Conservation (phyloP, 441 rosid species). For the Eruca vesicaria region DNA sequence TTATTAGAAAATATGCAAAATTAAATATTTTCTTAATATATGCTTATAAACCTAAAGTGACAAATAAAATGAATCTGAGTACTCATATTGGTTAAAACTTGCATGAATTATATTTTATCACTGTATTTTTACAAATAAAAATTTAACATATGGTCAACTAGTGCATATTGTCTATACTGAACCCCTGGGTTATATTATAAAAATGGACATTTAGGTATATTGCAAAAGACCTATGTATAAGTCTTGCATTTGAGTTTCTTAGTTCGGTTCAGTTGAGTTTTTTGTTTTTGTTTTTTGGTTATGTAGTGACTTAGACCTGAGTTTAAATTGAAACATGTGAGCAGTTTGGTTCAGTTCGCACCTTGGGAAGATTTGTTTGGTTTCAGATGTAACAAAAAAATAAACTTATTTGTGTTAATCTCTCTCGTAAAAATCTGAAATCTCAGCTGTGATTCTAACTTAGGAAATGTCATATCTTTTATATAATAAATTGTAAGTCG, state of each 20-base stretch:
- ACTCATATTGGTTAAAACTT: no score
- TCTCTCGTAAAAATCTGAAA: background rate
- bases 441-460: background rate
- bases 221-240: background rate
- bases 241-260: background rate
- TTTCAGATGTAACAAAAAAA: background rate
- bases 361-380: background rate
- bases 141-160: background rate
- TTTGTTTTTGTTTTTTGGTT: background rate
- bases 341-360: background rate
- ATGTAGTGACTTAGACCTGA: background rate
- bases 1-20: no score
- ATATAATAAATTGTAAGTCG: no score
- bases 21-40: no score
- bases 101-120: no score
- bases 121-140: background rate
- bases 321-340: background rate
- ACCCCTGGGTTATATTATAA: background rate
- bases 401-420: background rate
- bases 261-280: background rate
- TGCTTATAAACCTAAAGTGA: no score
- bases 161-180: background rate
- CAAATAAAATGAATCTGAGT: no score
- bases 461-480: no score
- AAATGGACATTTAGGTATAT: no score